phyloP scores from a whole-genome alignment of 345 rosid genomes.

The Acer campestre region DNA sequence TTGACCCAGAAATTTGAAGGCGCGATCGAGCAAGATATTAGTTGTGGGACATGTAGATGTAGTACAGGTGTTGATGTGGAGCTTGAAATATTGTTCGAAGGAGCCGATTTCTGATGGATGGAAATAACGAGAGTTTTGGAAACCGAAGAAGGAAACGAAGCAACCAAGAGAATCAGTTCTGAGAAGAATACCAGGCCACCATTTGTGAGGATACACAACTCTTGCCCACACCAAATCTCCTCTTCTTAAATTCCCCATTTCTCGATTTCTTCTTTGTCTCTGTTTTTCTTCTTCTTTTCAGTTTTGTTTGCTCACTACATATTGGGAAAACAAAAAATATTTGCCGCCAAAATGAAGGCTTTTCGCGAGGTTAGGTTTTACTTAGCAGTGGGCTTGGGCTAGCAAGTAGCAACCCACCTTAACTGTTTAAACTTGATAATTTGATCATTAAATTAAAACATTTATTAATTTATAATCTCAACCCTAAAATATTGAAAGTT shows the following conservation, averaged over 20 bases:
- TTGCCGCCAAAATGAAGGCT: too few species aligned
- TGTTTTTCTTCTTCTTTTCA: too few species aligned
- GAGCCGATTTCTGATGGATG: constrained; percentile 1
- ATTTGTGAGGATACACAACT: constrained; percentile 22
- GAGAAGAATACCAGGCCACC: constrained; percentile 32
- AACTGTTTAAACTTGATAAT: too few species aligned
- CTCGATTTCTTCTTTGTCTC: background rate
- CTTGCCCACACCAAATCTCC: constrained; percentile 34
- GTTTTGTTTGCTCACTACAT: too few species aligned
- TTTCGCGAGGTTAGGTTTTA: too few species aligned
- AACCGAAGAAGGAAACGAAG: constrained; percentile 21
- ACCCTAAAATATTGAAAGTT: too few species aligned
- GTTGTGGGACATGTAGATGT: background rate
- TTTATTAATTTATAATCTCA: too few species aligned
- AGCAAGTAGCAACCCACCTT: too few species aligned
- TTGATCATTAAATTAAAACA: too few species aligned
- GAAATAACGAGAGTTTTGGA: background rate
- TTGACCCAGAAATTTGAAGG: background rate
- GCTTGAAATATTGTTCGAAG: constrained; percentile 6
- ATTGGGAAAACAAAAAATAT: too few species aligned
- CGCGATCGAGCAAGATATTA: background rate
- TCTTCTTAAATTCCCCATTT: background rate
- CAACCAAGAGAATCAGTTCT: constrained; percentile 11
- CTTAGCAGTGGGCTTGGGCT: too few species aligned
- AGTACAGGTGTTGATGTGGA: background rate